Conservation (phyloP, 179 eudicot species). For the Gypsophila paniculata region DNA sequence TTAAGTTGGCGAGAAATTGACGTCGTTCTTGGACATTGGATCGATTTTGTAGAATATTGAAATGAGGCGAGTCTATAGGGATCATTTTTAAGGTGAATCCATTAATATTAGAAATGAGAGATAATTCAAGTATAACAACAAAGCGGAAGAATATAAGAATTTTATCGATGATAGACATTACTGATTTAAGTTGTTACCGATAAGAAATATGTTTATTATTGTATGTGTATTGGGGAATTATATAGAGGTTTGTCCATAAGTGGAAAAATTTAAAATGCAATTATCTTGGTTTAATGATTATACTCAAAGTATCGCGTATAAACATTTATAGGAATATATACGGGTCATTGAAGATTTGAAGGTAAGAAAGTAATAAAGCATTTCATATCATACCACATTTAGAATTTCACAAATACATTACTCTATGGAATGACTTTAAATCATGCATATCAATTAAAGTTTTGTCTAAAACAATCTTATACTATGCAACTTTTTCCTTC, state of each 20-base stretch:
- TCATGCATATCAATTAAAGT: too few species aligned
- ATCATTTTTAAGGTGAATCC: conserved; percentile 9
- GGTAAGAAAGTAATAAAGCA: not conserved
- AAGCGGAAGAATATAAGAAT: not conserved
- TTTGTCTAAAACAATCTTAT: too few species aligned
- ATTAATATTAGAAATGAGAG: not conserved
- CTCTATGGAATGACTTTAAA: too few species aligned
- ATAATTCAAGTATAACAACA: not conserved
- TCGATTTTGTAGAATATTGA: conserved; percentile 8
- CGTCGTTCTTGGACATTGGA: not conserved
- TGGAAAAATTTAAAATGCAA: not conserved
- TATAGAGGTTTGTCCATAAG: not conserved
- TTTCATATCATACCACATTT: not conserved
- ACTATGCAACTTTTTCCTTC: too few species aligned
- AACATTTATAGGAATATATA: not conserved
- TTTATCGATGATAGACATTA: not conserved
- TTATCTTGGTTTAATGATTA: not conserved
- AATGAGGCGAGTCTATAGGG: conserved; percentile 15
- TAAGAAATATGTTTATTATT: not conserved
- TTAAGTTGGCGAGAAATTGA: conserved; percentile 8
- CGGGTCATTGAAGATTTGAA: not conserved
- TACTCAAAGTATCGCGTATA: not conserved
- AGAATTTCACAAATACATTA: not conserved
- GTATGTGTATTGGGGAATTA: not conserved
- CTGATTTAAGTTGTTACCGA: not conserved